phyloP scores from a whole-genome alignment of 306 rosid genomes.

The Neltuma alba region DNA sequence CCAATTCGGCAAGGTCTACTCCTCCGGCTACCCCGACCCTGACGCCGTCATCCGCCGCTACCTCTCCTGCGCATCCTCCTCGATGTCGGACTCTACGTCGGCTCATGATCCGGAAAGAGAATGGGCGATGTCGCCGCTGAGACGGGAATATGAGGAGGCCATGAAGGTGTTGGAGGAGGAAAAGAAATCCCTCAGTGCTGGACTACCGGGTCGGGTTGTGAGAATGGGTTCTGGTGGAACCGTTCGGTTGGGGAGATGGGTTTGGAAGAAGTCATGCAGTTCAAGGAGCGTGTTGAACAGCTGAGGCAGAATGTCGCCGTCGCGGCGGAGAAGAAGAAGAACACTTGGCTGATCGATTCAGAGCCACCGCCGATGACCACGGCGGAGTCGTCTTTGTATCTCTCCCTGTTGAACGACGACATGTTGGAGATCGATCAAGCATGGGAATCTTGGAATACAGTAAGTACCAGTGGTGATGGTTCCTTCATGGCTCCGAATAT shows the following conservation, averaged over 20 bases:
- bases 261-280: conserved; percentile 28
- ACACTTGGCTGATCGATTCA: background rate
- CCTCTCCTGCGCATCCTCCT: background rate
- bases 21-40: conserved; percentile 51
- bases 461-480: background rate
- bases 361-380: background rate
- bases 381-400: background rate
- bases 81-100: background rate
- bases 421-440: background rate
- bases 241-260: conserved; percentile 11
- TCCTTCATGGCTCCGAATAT: background rate
- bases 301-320: conserved; percentile 14
- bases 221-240: conserved; percentile 30
- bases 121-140: background rate
- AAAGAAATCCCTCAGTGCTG: background rate
- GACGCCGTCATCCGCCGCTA: conserved; percentile 7
- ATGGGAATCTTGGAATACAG: background rate
- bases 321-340: background rate
- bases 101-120: background rate
- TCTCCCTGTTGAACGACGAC: background rate
- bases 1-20: conserved; percentile 48
- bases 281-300: conserved; percentile 2
- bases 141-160: background rate
- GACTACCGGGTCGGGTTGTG: no score
- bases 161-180: background rate